Conservation (phyloP, 2,329 filamentous ascomycete genomes). For the Trichoderma lentiforme region DNA sequence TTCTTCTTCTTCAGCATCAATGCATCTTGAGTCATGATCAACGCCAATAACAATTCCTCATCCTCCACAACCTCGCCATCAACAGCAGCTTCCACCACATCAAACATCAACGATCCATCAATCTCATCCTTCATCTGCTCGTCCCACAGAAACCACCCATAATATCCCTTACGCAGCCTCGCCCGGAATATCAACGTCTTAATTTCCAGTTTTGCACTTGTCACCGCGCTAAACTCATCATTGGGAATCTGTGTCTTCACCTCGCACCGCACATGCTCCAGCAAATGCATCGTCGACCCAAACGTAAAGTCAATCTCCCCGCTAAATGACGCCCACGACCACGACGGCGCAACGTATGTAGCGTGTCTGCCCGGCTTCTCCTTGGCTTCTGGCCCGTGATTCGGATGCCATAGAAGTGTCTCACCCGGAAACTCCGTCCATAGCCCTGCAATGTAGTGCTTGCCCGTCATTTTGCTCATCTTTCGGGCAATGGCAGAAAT, state of each 20-base stretch:
- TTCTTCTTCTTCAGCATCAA: background rate
- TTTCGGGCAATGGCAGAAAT: constrained; percentile 8
- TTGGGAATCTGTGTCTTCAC: background rate
- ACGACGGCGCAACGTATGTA: constrained; percentile 5
- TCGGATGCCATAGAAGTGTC: background rate
- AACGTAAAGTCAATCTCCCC: constrained; percentile 8
- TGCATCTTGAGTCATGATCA: background rate
- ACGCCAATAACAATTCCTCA: background rate
- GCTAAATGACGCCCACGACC: constrained; percentile 1
- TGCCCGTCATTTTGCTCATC: background rate
- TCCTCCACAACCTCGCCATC: background rate
- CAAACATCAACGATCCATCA: background rate
- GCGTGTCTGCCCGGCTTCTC: background rate
- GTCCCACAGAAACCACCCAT: background rate
- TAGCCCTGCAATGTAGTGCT: background rate
- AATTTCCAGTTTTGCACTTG: background rate
- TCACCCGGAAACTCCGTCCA: background rate
- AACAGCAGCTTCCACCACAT: background rate
- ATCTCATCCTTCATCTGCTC: background rate
- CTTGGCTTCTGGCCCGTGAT: background rate
- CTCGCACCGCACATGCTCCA: background rate
- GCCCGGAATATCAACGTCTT: background rate
- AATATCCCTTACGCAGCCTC: background rate
- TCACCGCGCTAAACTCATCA: background rate
- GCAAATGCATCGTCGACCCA: background rate